Conservation (phyloP, 768 basidiomycete species). For the Chalciporus pseudorubinellus region DNA sequence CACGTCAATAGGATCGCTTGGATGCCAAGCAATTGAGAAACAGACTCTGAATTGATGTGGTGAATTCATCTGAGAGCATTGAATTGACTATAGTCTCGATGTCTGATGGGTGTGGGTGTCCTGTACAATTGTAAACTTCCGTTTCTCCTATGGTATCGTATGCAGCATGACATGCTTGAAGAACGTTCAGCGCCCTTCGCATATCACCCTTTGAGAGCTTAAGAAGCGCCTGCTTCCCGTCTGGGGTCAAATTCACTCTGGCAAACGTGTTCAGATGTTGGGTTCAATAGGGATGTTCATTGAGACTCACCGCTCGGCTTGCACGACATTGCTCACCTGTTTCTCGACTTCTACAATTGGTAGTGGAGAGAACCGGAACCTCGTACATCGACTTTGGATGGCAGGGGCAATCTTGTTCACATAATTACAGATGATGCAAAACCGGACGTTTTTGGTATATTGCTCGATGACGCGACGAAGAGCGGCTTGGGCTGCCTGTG, state of each 20-base stretch:
- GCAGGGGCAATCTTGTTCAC: conserved; percentile 99
- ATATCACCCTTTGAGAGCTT: conserved; percentile 98
- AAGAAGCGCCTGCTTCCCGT: conserved; percentile 85
- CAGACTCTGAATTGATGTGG: conserved; percentile 81
- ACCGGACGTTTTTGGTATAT: conserved; percentile 97
- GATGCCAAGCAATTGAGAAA: conserved; percentile 2
- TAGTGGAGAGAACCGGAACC: conserved; percentile 94
- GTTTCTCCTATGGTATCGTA: conserved; percentile 86
- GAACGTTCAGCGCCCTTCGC: conserved; percentile 91
- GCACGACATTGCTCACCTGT: conserved; percentile 72
- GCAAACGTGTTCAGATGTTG: conserved; percentile 4
- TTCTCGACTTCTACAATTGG: conserved; percentile 84
- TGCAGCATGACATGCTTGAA: conserved; percentile 98
- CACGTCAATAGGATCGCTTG: background rate
- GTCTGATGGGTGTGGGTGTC: conserved; percentile 92
- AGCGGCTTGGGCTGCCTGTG: conserved; percentile 93
- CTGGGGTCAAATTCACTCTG: conserved; percentile 82
- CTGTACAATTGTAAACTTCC: conserved; percentile 95
- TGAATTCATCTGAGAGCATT: conserved; percentile 96
- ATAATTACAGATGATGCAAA: conserved; percentile 99
- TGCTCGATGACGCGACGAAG: conserved; percentile 97
- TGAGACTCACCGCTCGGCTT: conserved; percentile 70
- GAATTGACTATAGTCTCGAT: conserved; percentile 91
- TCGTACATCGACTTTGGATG: conserved; percentile 96
- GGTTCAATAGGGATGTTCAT: background rate